A percentile compares a stretch with the other conserved stretches of the same genome.
These are phyloP conservation scores for Exophiala calicioides DNA, from an alignment of 2,329 filamentous ascomycete genomes.

Conservation along the genomic window DNA sequence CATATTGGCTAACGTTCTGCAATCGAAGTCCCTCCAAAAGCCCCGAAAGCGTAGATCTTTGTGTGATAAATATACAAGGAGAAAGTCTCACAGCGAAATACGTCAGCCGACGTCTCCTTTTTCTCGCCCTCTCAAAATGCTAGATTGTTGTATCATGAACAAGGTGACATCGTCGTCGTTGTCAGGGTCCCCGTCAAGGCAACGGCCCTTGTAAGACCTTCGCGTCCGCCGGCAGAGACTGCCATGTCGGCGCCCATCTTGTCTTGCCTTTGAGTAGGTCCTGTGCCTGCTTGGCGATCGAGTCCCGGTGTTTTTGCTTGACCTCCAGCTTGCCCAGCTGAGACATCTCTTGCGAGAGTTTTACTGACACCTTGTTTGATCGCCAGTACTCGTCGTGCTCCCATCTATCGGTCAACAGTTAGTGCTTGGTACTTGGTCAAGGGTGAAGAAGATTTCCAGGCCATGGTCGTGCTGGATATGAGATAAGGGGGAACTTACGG, in stretches of 20 bases:
- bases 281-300: constrained; percentile 62
- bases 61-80: too few relatives aligned
- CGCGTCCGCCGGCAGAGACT: constrained; percentile 34
- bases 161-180: too few relatives aligned
- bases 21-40: too few relatives aligned
- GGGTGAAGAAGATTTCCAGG: too few relatives aligned
- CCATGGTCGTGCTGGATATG: not conserved
- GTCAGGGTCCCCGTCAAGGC: too few relatives aligned
- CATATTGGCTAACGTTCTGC: too few relatives aligned
- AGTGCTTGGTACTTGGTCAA: not conserved
- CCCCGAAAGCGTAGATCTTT: too few relatives aligned
- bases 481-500: constrained; percentile 49
- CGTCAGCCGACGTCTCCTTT: too few relatives aligned
- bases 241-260: constrained; percentile 60
- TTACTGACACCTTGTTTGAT: constrained; percentile 51
- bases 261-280: constrained; percentile 58
- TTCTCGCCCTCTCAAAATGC: too few relatives aligned
- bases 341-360: constrained; percentile 40
- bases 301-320: constrained; percentile 45
- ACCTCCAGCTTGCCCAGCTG: constrained; percentile 42
- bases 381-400: constrained; percentile 61
- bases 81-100: too few relatives aligned
- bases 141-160: too few relatives aligned
- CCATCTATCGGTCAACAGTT: constrained; percentile 52
- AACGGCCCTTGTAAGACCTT: constrained; percentile 18